phyloP scores from a whole-genome alignment of 495 filamentous ascomycete genomes.

The Amphirosellinia nigrospora region DNA sequence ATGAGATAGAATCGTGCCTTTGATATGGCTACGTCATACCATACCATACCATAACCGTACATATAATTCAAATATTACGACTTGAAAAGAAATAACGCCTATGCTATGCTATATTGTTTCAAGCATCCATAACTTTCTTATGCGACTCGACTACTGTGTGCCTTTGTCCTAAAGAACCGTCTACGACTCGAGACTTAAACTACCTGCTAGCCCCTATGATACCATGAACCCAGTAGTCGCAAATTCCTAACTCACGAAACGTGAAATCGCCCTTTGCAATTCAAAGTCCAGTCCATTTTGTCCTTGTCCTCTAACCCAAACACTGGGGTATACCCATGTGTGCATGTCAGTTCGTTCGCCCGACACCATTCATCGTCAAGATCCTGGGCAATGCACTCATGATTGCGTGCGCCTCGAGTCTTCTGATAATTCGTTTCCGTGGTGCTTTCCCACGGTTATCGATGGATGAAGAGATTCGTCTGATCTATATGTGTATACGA shows the following conservation, averaged over 20 bases:
- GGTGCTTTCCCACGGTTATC: neutral
- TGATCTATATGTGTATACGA: neutral
- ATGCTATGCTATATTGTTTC: conserved; percentile 27
- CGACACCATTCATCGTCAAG: neutral
- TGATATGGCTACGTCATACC: neutral
- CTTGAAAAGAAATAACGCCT: conserved; percentile 23
- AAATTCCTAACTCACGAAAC: neutral
- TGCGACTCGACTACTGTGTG: neutral
- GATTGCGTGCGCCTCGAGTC: neutral
- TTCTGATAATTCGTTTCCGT: neutral
- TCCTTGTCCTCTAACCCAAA: neutral
- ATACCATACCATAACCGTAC: neutral
- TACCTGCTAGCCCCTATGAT: neutral
- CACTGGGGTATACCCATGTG: neutral
- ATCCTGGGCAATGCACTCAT: neutral
- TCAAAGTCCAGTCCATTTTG: neutral
- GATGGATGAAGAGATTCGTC: neutral
- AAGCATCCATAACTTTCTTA: neutral
- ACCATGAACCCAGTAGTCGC: neutral
- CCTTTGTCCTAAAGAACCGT: neutral
- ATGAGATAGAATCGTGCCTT: conserved; percentile 4
- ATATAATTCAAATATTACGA: conserved; percentile 25
- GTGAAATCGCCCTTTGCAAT: neutral
- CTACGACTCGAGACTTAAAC: neutral
- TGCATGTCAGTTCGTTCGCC: neutral